Evolutionary conservation across 1,139 yeast genomes (phyloP), one percentile per base, ranked within the genome.

Genomic region (Nadsonia commutata): DNA sequence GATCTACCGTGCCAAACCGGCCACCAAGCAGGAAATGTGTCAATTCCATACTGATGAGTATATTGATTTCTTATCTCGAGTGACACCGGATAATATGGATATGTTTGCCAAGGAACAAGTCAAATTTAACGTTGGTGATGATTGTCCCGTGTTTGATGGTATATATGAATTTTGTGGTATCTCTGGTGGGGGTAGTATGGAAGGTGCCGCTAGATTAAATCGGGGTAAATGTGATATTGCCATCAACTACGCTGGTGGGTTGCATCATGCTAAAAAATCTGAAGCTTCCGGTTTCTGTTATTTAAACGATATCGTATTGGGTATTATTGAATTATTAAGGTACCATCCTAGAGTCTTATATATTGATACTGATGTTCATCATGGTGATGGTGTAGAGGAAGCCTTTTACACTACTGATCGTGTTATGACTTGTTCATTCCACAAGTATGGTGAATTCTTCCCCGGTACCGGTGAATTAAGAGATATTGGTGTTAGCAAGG

Each of bases 381-480:
- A 90, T 57, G 98, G 98, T 46, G 98, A 90, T 63, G 98, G 97
- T 50, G 98, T 90, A 23, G 96, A 90, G 63, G 97, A 90, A 62
- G 97, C 97, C 0, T 90, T 90, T 58, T 90, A 88, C 63, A 79
- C 95, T 9, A 86, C 96, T 3, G 97, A 90, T 62, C 69, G 97
- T 51, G 98, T 90, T 42, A 86, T 90, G 97, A 90, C 97, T 0
- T 84, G 94, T 56, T 84, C 95, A 5, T 90, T 90, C 70, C 98
- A 90, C 66, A 90, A 90, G 60, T 90, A 85, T 59, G 96, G 96
- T 37, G 95, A 86, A 62, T 86, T 84, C 60, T 86, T 86, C 74
- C 96, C 96, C 1, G 96, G 96, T 41, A 86, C 96, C 3, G 96
- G 96, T 44, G 90, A 84, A 58, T 71, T 84, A 49, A 74, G 94